Percentiles rank a stretch among this genome's conserved stretches.
These are phyloP conservation scores for Pichia cabralensis DNA, from an alignment of 805 yeast genomes.

Conservation along the genomic window DNA sequence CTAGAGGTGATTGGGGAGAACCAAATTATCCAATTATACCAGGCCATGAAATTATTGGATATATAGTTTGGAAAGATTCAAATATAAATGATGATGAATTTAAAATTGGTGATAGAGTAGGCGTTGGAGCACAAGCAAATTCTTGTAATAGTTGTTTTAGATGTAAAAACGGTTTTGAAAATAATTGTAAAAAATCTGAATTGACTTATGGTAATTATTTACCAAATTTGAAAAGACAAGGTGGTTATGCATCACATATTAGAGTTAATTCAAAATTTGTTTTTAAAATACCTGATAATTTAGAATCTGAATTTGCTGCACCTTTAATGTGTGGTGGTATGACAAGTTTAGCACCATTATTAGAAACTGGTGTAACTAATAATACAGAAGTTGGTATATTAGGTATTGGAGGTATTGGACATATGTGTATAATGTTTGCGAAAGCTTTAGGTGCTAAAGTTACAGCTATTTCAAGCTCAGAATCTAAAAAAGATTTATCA, in stretches of 20 bases:
- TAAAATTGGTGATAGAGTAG: constrained; percentile 40
- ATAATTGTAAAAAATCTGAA: constrained; percentile 38
- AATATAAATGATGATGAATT: constrained; percentile 20
- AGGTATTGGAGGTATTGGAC: constrained; percentile 38
- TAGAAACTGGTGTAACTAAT: constrained; percentile 30
- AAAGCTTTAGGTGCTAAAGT: constrained; percentile 52
- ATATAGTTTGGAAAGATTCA: constrained; percentile 30
- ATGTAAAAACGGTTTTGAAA: constrained; percentile 28
- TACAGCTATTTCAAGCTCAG: constrained; percentile 43
- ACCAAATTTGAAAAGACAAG: constrained; percentile 33
- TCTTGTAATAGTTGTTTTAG: constrained; percentile 31
- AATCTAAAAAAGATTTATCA: constrained; percentile 40
- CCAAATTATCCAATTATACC: constrained; percentile 16
- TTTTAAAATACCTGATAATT: constrained; percentile 36
- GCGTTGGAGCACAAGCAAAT: constrained; percentile 35
- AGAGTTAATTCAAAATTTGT: constrained; percentile 34
- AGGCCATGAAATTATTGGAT: constrained; percentile 40
- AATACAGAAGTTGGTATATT: constrained; percentile 40
- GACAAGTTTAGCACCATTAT: constrained; percentile 40
- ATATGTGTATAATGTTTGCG: constrained; percentile 37
- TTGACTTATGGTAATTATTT: constrained; percentile 45
- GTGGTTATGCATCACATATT: constrained; percentile 42
- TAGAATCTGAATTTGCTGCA: constrained; percentile 34
- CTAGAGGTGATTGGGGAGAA: constrained; percentile 21
- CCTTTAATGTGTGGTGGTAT: constrained; percentile 50